Conservation (phyloP, 768 basidiomycete species). For the Lactarius hatsudake region DNA sequence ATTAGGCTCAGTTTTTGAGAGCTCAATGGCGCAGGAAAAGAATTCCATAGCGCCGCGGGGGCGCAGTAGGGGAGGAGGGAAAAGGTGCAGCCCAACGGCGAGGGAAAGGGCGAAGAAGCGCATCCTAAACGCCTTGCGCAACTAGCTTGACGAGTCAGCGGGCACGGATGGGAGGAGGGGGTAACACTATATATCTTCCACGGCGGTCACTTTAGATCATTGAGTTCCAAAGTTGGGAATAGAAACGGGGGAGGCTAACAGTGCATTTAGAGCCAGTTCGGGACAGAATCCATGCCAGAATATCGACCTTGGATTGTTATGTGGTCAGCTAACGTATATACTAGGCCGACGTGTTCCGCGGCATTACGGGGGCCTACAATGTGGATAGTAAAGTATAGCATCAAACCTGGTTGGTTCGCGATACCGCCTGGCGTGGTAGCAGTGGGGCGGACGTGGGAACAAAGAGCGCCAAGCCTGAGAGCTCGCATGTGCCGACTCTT, state of each 20-base stretch:
- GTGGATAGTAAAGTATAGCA: not conserved
- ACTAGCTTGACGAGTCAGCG: not conserved
- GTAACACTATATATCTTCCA: constrained; percentile 4
- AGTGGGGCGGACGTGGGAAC: not conserved
- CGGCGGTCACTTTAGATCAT: not conserved
- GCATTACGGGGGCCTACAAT: not conserved
- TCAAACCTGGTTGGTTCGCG: not conserved
- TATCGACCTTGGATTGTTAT: not conserved
- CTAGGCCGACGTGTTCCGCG: not conserved
- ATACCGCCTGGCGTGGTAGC: not conserved
- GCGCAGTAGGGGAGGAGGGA: not conserved
- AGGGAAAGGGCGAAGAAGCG: not conserved
- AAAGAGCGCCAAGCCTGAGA: not conserved
- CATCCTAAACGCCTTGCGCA: not conserved
- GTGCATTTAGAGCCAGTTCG: not conserved
- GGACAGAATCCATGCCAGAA: not conserved
- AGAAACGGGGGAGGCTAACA: not conserved
- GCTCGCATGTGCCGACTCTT: not conserved
- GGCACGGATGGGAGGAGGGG: not conserved
- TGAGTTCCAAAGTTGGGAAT: not conserved
- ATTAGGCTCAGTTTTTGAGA: not conserved
- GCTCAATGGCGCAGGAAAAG: not conserved
- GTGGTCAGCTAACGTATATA: not conserved
- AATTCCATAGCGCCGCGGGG: not conserved
- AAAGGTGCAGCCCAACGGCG: not conserved